Percentiles rank a stretch among this genome's conserved stretches.
These are phyloP conservation scores for Ceraceosorus guamensis DNA, from an alignment of 1,284 basidiomycete genomes.

Conservation along the genomic window DNA sequence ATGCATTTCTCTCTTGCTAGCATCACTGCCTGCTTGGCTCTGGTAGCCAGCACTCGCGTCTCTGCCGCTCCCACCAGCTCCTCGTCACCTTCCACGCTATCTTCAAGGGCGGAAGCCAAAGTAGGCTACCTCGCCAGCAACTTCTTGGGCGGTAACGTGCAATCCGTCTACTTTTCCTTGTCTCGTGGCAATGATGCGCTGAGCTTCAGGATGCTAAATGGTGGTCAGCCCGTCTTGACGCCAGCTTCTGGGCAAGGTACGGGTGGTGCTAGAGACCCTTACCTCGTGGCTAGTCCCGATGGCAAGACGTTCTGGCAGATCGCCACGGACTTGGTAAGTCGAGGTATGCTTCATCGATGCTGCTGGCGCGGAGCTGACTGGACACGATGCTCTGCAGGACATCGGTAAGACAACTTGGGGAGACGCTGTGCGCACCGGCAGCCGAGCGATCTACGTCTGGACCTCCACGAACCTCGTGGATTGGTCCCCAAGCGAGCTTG, in stretches of 20 bases:
- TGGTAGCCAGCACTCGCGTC: no score
- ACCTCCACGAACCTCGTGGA: slow-evolving; percentile 14
- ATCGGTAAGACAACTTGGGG: slow-evolving; percentile 4
- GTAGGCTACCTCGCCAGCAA: slow-evolving; percentile 10
- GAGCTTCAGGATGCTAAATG: slow-evolving; percentile 15
- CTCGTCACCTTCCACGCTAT: no score
- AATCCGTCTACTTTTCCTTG: slow-evolving; percentile 5
- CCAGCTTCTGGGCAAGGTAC: slow-evolving; percentile 10
- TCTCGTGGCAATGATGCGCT: slow-evolving; percentile 13
- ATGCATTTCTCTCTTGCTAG: no score
- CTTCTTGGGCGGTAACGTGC: slow-evolving; percentile 6
- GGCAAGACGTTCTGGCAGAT: slow-evolving; percentile 17
- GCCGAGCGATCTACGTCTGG: slow-evolving; percentile 14
- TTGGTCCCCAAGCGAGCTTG: slow-evolving; percentile 11
- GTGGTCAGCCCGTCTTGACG: slow-evolving; percentile 12
- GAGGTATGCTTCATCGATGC: no score
- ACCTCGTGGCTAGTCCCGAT: slow-evolving; percentile 14
- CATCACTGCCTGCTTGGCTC: no score
- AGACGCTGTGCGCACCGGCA: slow-evolving; percentile 12
- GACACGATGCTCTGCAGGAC: no score
- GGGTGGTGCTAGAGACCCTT: slow-evolving; percentile 18
- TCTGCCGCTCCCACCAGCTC: no score
- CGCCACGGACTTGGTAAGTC: slow-evolving; percentile 19
- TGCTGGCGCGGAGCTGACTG: no score
- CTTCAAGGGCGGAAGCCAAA: neutral